Base-by-base conservation (phyloP, 306 rosid genomes). In the Rosa lucieae region DNA sequence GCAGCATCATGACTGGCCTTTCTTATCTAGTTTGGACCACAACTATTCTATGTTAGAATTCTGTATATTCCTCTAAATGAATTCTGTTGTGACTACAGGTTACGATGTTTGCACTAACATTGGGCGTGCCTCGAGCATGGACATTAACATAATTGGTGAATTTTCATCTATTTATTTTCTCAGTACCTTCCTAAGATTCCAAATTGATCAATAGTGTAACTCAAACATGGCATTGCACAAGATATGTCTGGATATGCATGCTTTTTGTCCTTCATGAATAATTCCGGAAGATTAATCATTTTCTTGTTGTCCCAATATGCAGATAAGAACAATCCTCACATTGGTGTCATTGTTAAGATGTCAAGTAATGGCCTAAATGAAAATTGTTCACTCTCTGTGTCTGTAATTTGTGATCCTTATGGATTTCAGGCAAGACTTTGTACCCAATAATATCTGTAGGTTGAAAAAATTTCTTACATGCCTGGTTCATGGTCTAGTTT, bases 301-400 rank as follows among this genome's bases (percentile, higher is more conserved):
- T 43, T 65, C 85, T 68, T 78, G 73, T 39, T 68, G 20, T 44
- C 46, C 37, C 26, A 83, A 73, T 72, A 68, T 87, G 80, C 91
- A 95, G 97, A 95, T 86, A 83, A 87, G 83, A 85, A 84, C 77
- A 91, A 85, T 83, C 99, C 98, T 48, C 89, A 84, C 23, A 40
- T 23, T 17, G 99, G 99, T 85, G 91, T 92, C 70, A 73, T 76
- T 77, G 91, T 95, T 81, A 95, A 88, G 83, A 92, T 91, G 98
- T 92, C 94, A 67, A 88, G 77, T 75, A 78, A 23, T 58, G 82
- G 83, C 77, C 79, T 74, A 20, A 81, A 89, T 85, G 52, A 55
- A 88, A 91, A 88, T 67, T 95, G 99, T 86, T 95, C 99, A 0
- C 90, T 95, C 56, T 88, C 97, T 8, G 99, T 95, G 65, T 91